phyloP scores from a whole-genome alignment of 345 rosid genomes.

The Kernera saxatilis region DNA sequence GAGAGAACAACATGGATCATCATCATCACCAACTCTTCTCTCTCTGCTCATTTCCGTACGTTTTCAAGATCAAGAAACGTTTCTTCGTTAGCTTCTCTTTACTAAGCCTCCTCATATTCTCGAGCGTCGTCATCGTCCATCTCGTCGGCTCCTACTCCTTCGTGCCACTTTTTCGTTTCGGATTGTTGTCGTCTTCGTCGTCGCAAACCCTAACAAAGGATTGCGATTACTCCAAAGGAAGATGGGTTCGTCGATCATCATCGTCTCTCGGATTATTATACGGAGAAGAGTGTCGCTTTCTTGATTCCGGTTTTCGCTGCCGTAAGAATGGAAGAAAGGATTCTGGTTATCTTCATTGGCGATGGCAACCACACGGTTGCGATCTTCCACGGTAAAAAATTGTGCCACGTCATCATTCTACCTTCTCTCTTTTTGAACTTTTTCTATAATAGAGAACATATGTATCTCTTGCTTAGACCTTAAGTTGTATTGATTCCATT shows the following conservation, averaged over 20 bases:
- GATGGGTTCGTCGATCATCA: conserved; percentile 54
- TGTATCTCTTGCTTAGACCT: not conserved
- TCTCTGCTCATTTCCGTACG: conserved; percentile 18
- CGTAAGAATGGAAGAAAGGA: conserved; percentile 57
- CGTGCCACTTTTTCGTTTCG: conserved; percentile 22
- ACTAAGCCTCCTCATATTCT: conserved; percentile 36
- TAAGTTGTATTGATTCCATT: conserved; percentile 13
- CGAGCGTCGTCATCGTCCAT: conserved; percentile 27
- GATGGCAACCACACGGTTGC: conserved; percentile 84
- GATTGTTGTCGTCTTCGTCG: not conserved
- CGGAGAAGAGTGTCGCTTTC: conserved; percentile 65
- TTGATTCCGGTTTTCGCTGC: conserved; percentile 80
- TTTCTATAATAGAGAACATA: not conserved
- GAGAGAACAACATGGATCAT: conserved; percentile 24
- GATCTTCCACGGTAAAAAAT: conserved; percentile 60
- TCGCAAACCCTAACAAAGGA: not conserved
- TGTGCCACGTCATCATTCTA: not conserved
- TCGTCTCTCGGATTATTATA: conserved; percentile 26
- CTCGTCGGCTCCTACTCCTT: conserved; percentile 15
- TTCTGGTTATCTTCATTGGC: conserved; percentile 60
- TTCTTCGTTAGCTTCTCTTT: conserved; percentile 18
- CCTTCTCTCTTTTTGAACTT: not conserved
- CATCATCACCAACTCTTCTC: conserved; percentile 8
- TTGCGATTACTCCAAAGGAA: conserved; percentile 64
- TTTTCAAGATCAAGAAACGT: conserved; percentile 35